These are phyloP conservation scores for Cenchrus americanus DNA, from an alignment of 176 grass and related monocot genomes.

Conservation along the genomic window DNA sequence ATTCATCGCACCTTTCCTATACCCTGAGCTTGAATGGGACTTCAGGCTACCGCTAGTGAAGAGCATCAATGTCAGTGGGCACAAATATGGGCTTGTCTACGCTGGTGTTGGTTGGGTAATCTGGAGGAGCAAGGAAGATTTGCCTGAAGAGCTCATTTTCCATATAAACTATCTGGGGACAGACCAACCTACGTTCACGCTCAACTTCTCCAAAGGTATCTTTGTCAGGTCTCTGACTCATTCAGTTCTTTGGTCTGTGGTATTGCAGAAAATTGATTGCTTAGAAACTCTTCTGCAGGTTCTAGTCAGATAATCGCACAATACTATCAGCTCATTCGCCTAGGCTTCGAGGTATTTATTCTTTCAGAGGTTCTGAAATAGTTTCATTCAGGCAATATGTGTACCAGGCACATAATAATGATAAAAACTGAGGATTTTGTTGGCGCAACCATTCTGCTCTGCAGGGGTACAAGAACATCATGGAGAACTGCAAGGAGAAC, in stretches of 20 bases:
- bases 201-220: constrained; percentile 89
- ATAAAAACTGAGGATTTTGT: background rate
- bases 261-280: background rate
- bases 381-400: background rate
- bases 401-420: background rate
- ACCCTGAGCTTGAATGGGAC: constrained; percentile 74
- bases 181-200: constrained; percentile 82
- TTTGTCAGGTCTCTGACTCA: background rate
- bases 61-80: constrained; percentile 88
- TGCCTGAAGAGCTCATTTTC: constrained; percentile 86
- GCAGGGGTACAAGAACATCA: constrained; percentile 83
- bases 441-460: background rate
- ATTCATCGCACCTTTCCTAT: constrained; percentile 80
- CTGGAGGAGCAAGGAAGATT: constrained; percentile 77
- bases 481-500: constrained; percentile 75
- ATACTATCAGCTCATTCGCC: constrained; percentile 83
- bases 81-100: constrained; percentile 87
- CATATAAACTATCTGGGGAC: constrained; percentile 87
- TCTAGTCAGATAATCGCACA: constrained; percentile 86
- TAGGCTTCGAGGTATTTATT: constrained; percentile 65
- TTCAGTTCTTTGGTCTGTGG: background rate
- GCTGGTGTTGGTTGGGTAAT: constrained; percentile 81
- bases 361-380: background rate
- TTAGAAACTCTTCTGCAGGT: constrained; percentile 37
- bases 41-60: constrained; percentile 78